These are phyloP conservation scores for Ostreobium quekettii DNA, from an alignment of 139 green algal genomes.

Conservation along the genomic window DNA sequence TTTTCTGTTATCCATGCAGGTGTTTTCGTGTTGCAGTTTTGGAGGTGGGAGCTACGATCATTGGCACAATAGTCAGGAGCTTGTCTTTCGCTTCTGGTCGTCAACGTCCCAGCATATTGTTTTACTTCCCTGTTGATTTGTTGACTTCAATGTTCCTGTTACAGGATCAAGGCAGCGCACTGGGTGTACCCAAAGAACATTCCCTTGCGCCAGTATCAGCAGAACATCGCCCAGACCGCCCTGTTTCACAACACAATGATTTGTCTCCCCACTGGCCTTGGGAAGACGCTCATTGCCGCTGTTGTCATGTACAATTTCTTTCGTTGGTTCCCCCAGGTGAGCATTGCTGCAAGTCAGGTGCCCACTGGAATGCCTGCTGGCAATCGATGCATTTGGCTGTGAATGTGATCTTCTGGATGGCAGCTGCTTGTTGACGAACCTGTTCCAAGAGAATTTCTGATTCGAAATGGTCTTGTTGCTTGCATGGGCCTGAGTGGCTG, in stretches of 20 bases:
- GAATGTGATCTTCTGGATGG: not conserved
- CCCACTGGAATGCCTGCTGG: not conserved
- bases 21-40: too few species aligned
- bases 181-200: conserved; percentile 69
- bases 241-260: conserved; percentile 88
- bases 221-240: conserved; percentile 48
- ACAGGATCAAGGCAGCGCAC: conserved; percentile 8
- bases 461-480: too few species aligned
- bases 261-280: conserved; percentile 88
- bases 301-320: conserved; percentile 89
- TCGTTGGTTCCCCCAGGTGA: conserved; percentile 77
- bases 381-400: conserved; percentile 1
- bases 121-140: too few species aligned
- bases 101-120: too few species aligned
- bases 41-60: too few species aligned
- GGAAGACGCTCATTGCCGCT: conserved; percentile 93
- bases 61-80: too few species aligned
- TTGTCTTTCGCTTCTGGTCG: too few species aligned
- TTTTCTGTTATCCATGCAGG: too few species aligned
- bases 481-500: too few species aligned
- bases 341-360: not conserved
- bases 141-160: too few species aligned
- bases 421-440: not conserved
- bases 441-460: too few species aligned
- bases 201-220: conserved; percentile 60